These are phyloP conservation scores for Boletus sensibilis DNA, from an alignment of 768 basidiomycete species.

Conservation along the genomic window DNA sequence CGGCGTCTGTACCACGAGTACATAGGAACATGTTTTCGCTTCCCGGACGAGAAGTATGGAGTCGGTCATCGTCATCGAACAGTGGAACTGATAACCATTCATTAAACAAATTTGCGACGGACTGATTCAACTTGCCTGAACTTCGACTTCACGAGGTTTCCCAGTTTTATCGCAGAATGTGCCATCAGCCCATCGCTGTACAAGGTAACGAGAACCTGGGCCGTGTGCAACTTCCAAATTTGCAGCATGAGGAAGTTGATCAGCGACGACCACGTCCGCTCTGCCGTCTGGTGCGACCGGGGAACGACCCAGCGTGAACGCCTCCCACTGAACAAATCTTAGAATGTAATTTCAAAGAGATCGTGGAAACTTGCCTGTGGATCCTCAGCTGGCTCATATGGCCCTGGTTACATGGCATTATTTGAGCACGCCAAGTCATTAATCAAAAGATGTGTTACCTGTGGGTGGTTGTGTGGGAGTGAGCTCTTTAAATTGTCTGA, in stretches of 20 bases:
- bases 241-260: conserved; percentile 59
- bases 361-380: conserved; percentile 55
- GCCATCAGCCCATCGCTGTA: conserved; percentile 89
- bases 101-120: conserved; percentile 3
- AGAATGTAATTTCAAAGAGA: conserved; percentile 24
- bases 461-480: conserved; percentile 61
- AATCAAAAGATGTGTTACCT: conserved; percentile 45
- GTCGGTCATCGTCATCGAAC: conserved; percentile 92
- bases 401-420: conserved; percentile 44
- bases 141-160: conserved; percentile 84
- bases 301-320: conserved; percentile 75
- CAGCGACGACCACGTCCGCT: conserved; percentile 63
- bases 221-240: conserved; percentile 77
- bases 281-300: conserved; percentile 57
- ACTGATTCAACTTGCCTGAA: conserved; percentile 63
- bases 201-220: conserved; percentile 85
- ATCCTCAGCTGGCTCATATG: conserved; percentile 82
- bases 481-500: conserved; percentile 93
- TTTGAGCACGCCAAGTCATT: conserved; percentile 19
- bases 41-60: conserved; percentile 90
- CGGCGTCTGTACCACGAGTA: conserved; percentile 92
- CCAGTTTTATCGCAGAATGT: conserved; percentile 93
- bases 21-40: conserved; percentile 90
- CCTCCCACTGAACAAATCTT: conserved; percentile 56
- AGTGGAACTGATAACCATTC: conserved; percentile 69